These are phyloP conservation scores for Panicum hallii DNA, from an alignment of 202 grass and related monocot species.

Conservation along the genomic window DNA sequence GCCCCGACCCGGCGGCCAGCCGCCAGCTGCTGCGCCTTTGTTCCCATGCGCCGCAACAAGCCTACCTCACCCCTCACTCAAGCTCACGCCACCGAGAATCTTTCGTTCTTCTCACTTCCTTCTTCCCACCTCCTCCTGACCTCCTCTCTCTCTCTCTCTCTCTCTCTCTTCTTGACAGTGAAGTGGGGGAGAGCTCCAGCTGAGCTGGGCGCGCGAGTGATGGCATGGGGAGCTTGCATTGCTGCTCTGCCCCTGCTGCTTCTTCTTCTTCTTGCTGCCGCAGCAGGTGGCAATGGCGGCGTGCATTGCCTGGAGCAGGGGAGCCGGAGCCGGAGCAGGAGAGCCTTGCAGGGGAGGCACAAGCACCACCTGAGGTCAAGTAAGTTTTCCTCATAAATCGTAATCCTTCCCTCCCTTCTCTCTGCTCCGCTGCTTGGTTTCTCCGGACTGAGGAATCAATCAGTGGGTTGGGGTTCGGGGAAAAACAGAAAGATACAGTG, in stretches of 20 bases:
- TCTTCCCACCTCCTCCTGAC: neutral
- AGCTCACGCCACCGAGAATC: slow-evolving; percentile 60
- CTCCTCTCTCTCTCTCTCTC: neutral
- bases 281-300: neutral
- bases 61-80: slow-evolving; percentile 38
- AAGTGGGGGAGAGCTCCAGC: neutral
- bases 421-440: neutral
- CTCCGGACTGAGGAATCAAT: neutral
- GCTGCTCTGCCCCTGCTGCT: slow-evolving; percentile 33
- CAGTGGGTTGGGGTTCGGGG: neutral
- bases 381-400: slow-evolving; percentile 39
- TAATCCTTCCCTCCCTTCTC: neutral
- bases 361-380: slow-evolving; percentile 61
- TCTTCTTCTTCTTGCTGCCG: slow-evolving; percentile 32
- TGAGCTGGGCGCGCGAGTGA: neutral
- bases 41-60: slow-evolving; percentile 66
- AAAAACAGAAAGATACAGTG: neutral
- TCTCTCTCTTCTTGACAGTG: slow-evolving; percentile 9
- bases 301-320: slow-evolving; percentile 52
- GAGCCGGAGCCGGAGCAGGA: neutral
- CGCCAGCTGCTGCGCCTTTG: slow-evolving; percentile 68
- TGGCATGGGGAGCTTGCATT: slow-evolving; percentile 47
- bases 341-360: slow-evolving; percentile 35
- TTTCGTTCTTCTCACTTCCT: neutral
- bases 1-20: slow-evolving; percentile 26